Percentiles rank a stretch among this genome's conserved stretches.
phyloP scores from a whole-genome alignment of 192 early-diverging fungal genomes.

The Gamsiella multidivaricata region DNA sequence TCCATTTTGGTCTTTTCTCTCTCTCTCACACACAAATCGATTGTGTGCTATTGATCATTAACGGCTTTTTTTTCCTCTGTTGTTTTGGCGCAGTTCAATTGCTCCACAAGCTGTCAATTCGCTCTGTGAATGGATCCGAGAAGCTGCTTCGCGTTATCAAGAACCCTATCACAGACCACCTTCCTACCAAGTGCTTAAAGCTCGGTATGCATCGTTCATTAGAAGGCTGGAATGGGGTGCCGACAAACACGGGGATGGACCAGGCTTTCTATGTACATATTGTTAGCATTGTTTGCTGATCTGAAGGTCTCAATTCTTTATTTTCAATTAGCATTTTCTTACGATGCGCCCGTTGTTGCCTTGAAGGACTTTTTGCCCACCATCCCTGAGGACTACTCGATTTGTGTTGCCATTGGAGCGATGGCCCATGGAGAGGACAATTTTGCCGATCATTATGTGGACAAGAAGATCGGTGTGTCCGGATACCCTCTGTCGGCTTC shows the following conservation, averaged over 20 bases:
- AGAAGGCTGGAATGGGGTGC: too few species aligned
- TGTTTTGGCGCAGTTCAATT: conserved; percentile 81
- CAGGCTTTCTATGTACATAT: too few species aligned
- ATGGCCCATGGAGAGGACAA: conserved; percentile 96
- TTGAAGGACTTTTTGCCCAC: conserved; percentile 85
- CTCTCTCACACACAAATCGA: background rate
- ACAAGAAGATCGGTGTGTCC: conserved; percentile 97
- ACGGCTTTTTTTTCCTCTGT: conserved; percentile 3
- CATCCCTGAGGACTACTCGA: conserved; percentile 80
- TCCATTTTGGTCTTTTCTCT: background rate
- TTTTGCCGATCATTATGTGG: conserved; percentile 95
- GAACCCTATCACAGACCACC: conserved; percentile 96
- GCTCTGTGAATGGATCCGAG: conserved; percentile 89
- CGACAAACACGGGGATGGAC: too few species aligned
- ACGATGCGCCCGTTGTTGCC: conserved; percentile 87
- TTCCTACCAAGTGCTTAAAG: conserved; percentile 89
- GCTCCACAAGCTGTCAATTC: conserved; percentile 96
- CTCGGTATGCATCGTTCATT: conserved; percentile 70
- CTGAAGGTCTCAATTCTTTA: background rate
- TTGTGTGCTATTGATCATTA: background rate
- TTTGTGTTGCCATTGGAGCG: conserved; percentile 94
- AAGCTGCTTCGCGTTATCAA: conserved; percentile 97
- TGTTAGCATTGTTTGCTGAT: too few species aligned
- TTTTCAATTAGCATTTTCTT: conserved; percentile 75
- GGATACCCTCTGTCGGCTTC: conserved; percentile 97